Percentiles rank a stretch among this genome's conserved stretches.
phyloP scores from a whole-genome alignment of 306 rosid genomes.

The Castanea crenata region DNA sequence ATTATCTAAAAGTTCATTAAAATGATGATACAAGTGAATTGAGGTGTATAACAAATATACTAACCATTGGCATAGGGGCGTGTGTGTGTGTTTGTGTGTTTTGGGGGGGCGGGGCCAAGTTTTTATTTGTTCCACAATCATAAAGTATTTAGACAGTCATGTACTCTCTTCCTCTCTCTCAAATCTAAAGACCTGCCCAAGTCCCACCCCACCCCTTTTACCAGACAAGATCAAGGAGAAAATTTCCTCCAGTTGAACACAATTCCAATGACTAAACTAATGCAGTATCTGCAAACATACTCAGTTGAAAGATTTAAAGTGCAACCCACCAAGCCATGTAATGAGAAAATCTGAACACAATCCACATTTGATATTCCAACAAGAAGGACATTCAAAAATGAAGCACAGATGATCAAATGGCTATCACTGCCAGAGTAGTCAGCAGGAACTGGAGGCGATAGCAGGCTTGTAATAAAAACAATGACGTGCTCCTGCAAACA shows the following conservation, averaged over 20 bases:
- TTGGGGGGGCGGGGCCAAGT: too few species aligned
- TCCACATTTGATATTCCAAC: slow-evolving; percentile 73
- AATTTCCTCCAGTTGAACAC: too few species aligned
- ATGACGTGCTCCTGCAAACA: slow-evolving; percentile 70
- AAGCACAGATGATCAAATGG: slow-evolving; percentile 75
- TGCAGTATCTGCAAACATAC: too few species aligned
- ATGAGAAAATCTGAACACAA: slow-evolving; percentile 82
- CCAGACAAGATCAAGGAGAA: too few species aligned
- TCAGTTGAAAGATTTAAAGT: slow-evolving; percentile 4
- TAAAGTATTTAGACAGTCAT: too few species aligned
- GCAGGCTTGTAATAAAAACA: slow-evolving; percentile 59
- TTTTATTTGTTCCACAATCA: too few species aligned
- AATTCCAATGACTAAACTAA: too few species aligned
- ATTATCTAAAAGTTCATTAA: neutral
- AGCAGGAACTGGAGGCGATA: slow-evolving; percentile 62
- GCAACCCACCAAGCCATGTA: slow-evolving; percentile 86
- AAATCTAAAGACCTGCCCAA: too few species aligned
- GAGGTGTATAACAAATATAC: neutral
- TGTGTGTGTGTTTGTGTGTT: too few species aligned
- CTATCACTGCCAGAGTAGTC: slow-evolving; percentile 60
- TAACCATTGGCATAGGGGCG: too few species aligned
- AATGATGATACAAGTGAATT: neutral
- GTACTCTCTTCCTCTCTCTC: too few species aligned
- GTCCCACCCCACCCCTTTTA: too few species aligned
- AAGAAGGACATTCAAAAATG: slow-evolving; percentile 70